A percentile compares a stretch with the other conserved stretches of the same genome.
Evolutionary conservation across 768 basidiomycete species (phyloP).

Genomic region (Rhodotorula graminis): DNA sequence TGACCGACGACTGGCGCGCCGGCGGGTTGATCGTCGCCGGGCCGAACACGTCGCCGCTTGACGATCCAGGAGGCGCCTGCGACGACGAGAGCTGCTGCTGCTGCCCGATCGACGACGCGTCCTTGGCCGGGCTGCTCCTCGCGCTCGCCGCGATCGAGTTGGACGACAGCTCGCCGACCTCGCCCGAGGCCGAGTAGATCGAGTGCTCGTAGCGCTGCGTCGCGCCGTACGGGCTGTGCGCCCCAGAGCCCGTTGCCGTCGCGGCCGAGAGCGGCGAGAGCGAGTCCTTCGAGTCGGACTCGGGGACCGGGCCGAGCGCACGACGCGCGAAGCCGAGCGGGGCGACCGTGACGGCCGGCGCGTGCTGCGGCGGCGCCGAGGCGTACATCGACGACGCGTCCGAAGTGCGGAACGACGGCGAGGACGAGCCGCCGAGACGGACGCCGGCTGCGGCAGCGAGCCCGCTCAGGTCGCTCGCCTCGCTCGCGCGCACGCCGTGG

Average conservation of each 20-base stretch:
- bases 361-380: not conserved
- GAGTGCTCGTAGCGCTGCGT: constrained; percentile 2
- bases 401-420: not conserved
- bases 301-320: not conserved
- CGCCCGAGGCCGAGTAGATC: constrained; percentile 24
- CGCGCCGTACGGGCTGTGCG: constrained; percentile 15
- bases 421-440: not conserved
- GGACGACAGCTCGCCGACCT: constrained; percentile 14
- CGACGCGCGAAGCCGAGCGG: not conserved
- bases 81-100: not conserved
- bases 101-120: too few relatives aligned
- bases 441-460: constrained; percentile 3
- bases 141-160: not conserved
- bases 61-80: not conserved
- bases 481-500: not conserved
- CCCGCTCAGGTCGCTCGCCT: constrained; percentile 11
- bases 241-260: not conserved
- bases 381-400: not conserved
- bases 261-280: constrained; percentile 7
- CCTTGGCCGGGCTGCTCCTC: not conserved
- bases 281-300: constrained; percentile 16
- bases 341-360: not conserved
- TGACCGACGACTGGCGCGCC: not conserved
- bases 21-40: not conserved
- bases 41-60: constrained; percentile 9